Evolutionary conservation across 1,284 basidiomycete species (phyloP), one percentile per base, ranked within the genome.

Genomic region (Lentinula novae-zelandiae): DNA sequence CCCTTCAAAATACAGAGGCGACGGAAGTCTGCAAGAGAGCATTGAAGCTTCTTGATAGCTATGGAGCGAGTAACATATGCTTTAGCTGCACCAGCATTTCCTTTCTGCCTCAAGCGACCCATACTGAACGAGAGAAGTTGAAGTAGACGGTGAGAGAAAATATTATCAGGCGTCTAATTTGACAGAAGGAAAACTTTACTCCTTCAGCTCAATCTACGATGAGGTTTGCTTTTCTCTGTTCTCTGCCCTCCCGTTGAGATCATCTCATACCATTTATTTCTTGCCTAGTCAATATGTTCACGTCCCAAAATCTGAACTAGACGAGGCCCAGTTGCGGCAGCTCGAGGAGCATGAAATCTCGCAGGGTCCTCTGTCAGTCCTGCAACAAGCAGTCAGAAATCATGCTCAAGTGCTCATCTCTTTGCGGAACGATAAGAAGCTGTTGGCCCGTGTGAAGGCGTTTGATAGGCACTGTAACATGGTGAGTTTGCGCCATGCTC

Each of bases 391-490:
- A 40, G 97, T 99, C 66, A 86, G 97, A 75, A 98, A 98, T 76
- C 94, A 98, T 75, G 91, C 95, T 7, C 97, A 99, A 79, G 93
- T 99, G 67, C 86, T 99, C 64, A 96, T 99, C 71, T 96, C 95
- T 33, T 82, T 99, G 63, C 83, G 97, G 69, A 99, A 99, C 81
- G 98, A 99, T 84, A 98, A 97, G 79, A 99, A 99, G 76, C 81
- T 99, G 36, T 83, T 99, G 62, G 97, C 95, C 46, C 86, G 96
- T 62, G 96, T 99, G 62, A 99, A 99, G 76, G 97, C 97, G 0
- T 99, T 99, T 75, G 97, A 99, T 76, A 84, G 97, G 71, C 97
- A 99, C 76, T 93, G 92, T 67, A 99, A 99, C 74, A 98, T 99
- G 96, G 97, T 93, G 66, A 60, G 86, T 68, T 15, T 12, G n/a